These are phyloP conservation scores for Backusella sp. DNA, from an alignment of 192 early-diverging fungal genomes.

Conservation along the genomic window DNA sequence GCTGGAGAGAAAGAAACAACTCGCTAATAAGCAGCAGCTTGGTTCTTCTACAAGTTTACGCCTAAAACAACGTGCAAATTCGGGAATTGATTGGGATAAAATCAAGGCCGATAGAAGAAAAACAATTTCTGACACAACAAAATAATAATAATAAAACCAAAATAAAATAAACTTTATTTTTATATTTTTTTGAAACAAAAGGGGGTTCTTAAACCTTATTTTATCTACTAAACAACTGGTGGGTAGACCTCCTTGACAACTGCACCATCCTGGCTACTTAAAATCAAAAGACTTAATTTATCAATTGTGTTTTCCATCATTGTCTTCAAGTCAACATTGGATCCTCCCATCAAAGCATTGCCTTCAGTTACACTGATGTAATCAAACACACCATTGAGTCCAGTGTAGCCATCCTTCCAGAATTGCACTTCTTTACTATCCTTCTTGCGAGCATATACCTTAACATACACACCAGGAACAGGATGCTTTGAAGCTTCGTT, in stretches of 20 bases:
- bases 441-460: slow-evolving; percentile 46
- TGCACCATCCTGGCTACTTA: slow-evolving; percentile 18
- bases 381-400: slow-evolving; percentile 47
- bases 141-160: neutral
- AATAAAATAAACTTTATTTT: neutral
- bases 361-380: slow-evolving; percentile 44
- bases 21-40: neutral
- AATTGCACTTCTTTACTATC: slow-evolving; percentile 26
- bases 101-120: slow-evolving; percentile 17
- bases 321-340: neutral
- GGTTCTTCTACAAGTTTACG: neutral
- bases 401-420: slow-evolving; percentile 57
- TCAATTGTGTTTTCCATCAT: slow-evolving; percentile 6
- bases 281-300: slow-evolving; percentile 26
- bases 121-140: neutral
- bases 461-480: slow-evolving; percentile 47
- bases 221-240: slow-evolving; percentile 9
- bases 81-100: slow-evolving; percentile 20
- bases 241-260: slow-evolving; percentile 31
- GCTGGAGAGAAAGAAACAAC: slow-evolving; percentile 13
- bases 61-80: slow-evolving; percentile 14
- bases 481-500: slow-evolving; percentile 29
- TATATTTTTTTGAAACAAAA: neutral
- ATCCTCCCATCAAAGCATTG: slow-evolving; percentile 21
- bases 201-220: neutral